Percentiles rank a stretch among this genome's conserved stretches.
Conservation (phyloP, 768 basidiomycete genomes). For the Psilocybe cubensis region DNA sequence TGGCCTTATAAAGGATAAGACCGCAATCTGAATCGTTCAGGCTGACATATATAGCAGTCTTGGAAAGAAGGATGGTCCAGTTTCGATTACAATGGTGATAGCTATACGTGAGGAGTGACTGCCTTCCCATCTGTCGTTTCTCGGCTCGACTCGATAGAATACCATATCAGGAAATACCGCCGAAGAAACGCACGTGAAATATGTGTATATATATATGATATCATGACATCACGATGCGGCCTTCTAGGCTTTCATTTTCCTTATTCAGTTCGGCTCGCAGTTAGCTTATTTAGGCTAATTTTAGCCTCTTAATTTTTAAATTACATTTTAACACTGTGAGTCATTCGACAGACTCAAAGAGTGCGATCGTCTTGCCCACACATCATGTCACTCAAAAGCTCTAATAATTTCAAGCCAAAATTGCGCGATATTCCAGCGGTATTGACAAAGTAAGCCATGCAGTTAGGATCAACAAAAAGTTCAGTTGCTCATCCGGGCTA, state of each 20-base stretch:
- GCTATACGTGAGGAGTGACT: background rate
- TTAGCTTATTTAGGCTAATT: background rate
- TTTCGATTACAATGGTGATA: background rate
- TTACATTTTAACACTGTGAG: background rate
- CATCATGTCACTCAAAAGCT: background rate
- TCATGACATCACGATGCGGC: background rate
- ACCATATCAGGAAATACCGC: slow-evolving; percentile 1
- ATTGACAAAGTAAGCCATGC: background rate
- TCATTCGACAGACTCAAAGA: background rate
- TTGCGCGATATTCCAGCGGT: background rate
- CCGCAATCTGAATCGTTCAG: background rate
- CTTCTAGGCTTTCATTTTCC: no score
- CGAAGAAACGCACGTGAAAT: no score
- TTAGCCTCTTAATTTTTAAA: background rate
- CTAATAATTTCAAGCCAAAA: background rate
- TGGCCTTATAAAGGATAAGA: background rate
- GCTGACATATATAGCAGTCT: slow-evolving; percentile 8
- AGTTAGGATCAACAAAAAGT: background rate
- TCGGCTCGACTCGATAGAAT: background rate
- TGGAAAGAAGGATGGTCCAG: background rate
- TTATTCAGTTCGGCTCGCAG: background rate
- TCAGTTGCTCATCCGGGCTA: background rate
- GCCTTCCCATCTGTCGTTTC: no score
- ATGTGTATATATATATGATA: background rate
- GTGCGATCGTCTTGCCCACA: background rate